Evolutionary conservation across 805 yeast genomes (phyloP), one percentile per base, ranked within the genome.

Genomic region (Hagleromyces aurorensis): DNA sequence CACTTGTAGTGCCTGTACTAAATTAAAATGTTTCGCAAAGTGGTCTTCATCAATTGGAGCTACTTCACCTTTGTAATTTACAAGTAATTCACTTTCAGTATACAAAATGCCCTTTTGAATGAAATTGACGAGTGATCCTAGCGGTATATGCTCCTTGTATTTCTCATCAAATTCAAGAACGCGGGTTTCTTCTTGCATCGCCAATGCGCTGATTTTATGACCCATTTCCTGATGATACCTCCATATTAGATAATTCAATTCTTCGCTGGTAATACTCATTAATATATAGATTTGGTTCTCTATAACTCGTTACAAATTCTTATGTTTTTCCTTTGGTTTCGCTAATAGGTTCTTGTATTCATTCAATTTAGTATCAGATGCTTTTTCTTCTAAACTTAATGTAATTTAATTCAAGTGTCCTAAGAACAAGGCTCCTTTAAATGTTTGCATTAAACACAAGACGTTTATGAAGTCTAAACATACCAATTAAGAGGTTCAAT

Each of bases 231-330:
- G 94, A 21, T 86, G 66, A 50, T 89, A 91, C 38, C 96, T 62
- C 95, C 96, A 91, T 31, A 89, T 72, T 44, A 91, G 68, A 52
- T 89, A 89, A 62, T 89, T 91, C 32, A 89, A 70, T 57, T 86
- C 94, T 34, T 70, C 75, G 33, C 91, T 78, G 4, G 91, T 72
- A 27, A 89, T 61, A 15, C 94, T 79, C 95, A 85, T 84, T 13
- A n/a, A 23, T 22, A 7, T n/a, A n/a, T n/a, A n/a, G n/a, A n/a
- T n/a, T n/a, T n/a, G n/a, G n/a, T n/a, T n/a, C n/a, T n/a, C n/a
- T n/a, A n/a, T n/a, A n/a, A n/a, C n/a, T n/a, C n/a, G n/a, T n/a
- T n/a, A n/a, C n/a, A n/a, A n/a, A n/a, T n/a, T n/a, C n/a, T n/a
- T n/a, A n/a, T n/a, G n/a, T n/a, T n/a, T n/a, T n/a, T n/a, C n/a